Conservation (phyloP, 2,329 filamentous ascomycete genomes). For the Aspergillus clavatus region DNA sequence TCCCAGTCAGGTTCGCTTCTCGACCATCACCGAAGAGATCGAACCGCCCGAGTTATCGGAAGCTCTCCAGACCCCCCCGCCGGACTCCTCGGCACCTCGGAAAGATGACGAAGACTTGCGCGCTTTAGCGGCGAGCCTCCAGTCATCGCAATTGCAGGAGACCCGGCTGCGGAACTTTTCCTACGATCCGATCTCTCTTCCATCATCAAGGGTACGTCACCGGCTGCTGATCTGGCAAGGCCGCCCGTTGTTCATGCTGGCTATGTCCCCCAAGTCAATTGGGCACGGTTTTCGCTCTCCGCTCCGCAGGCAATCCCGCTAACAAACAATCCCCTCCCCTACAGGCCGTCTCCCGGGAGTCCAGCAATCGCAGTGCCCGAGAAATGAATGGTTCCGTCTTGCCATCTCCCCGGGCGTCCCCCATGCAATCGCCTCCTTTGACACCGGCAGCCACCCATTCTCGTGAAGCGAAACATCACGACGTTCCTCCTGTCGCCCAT, state of each 20-base stretch:
- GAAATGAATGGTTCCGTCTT: slow-evolving; percentile 58
- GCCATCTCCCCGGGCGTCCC: slow-evolving; percentile 63
- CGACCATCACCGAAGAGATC: slow-evolving; percentile 66
- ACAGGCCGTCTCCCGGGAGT: slow-evolving; percentile 48
- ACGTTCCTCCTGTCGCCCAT: slow-evolving; percentile 28
- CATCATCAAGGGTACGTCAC: slow-evolving; percentile 45
- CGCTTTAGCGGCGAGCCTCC: slow-evolving; percentile 66
- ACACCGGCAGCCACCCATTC: slow-evolving; percentile 75
- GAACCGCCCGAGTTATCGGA: slow-evolving; percentile 42
- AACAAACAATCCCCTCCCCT: slow-evolving; percentile 4
- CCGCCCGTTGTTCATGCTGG: no score
- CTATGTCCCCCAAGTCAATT: no score
- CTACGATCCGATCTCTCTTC: slow-evolving; percentile 86
- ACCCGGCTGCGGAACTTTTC: slow-evolving; percentile 78
- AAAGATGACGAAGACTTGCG: slow-evolving; percentile 60
- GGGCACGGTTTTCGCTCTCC: no score
- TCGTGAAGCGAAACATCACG: slow-evolving; percentile 45
- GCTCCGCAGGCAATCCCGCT: slow-evolving; percentile 7
- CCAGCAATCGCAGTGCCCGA: slow-evolving; percentile 55
- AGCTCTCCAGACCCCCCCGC: slow-evolving; percentile 13
- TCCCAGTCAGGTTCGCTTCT: slow-evolving; percentile 59
- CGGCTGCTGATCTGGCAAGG: no score
- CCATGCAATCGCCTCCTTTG: slow-evolving; percentile 81
- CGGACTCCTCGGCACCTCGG: slow-evolving; percentile 20
- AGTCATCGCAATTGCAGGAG: slow-evolving; percentile 72